Conservation (phyloP, 2,329 filamentous ascomycete species). For the Alternaria angustiovoidea region DNA sequence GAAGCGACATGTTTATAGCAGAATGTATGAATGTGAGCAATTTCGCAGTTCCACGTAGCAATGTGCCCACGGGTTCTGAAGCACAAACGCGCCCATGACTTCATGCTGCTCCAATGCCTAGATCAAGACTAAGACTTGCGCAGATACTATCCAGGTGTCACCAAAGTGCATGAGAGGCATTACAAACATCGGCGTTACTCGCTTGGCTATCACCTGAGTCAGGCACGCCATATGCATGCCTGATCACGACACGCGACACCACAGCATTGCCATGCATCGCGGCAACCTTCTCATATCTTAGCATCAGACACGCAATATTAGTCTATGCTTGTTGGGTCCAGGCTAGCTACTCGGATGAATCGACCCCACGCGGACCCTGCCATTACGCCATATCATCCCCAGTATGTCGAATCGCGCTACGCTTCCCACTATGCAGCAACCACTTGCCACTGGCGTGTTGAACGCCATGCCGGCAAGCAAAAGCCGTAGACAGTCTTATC, state of each 20-base stretch:
- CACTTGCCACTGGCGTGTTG: neutral
- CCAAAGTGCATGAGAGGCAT: neutral
- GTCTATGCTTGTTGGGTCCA: neutral
- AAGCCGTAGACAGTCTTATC: neutral
- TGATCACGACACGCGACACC: constrained; percentile 8
- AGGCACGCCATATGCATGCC: constrained; percentile 11
- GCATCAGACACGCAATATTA: neutral
- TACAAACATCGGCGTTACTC: neutral
- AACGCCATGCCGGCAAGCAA: neutral
- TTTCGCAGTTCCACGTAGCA: neutral
- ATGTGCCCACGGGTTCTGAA: neutral
- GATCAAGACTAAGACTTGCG: no score
- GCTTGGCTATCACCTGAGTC: neutral
- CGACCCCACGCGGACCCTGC: constrained; percentile 4
- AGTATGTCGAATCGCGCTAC: constrained; percentile 13
- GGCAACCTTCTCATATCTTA: neutral
- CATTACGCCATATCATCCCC: constrained; percentile 13
- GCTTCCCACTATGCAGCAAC: neutral
- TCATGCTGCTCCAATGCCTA: neutral
- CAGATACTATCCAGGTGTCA: neutral
- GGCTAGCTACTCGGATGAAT: neutral
- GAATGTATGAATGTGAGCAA: neutral
- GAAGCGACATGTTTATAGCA: constrained; percentile 21
- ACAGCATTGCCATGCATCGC: neutral
- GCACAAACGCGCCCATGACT: neutral